These are phyloP conservation scores for Cryomyces antarcticus DNA, from an alignment of 495 filamentous ascomycete genomes.

Conservation along the genomic window DNA sequence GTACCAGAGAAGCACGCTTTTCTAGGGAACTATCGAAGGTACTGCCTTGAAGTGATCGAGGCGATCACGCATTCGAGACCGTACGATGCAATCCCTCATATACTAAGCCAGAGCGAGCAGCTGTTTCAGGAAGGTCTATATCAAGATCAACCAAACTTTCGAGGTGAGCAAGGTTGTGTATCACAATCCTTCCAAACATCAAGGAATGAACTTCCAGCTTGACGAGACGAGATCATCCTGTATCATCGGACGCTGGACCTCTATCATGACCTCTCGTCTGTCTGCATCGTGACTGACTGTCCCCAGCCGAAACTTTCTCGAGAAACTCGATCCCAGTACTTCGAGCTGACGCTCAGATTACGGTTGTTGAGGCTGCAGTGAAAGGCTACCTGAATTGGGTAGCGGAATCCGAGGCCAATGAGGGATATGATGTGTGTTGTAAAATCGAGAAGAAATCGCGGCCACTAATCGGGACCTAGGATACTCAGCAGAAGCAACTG, in stretches of 20 bases:
- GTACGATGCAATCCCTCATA: conserved; percentile 69
- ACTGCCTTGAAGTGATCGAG: conserved; percentile 70
- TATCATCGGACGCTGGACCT: conserved; percentile 5
- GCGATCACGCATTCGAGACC: conserved; percentile 57
- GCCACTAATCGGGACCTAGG: conserved; percentile 18
- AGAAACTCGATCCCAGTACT: conserved; percentile 61
- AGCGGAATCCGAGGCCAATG: conserved; percentile 28
- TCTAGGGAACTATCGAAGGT: conserved; percentile 88
- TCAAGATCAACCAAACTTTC: conserved; percentile 44
- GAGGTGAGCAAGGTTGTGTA: conserved; percentile 22
- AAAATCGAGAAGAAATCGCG: not conserved
- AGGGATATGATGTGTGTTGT: conserved; percentile 29
- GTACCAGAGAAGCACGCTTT: conserved; percentile 89
- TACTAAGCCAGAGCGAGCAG: conserved; percentile 52
- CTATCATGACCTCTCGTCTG: conserved; percentile 2
- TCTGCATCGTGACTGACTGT: conserved; percentile 13
- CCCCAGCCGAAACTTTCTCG: conserved; percentile 47
- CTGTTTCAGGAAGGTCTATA: conserved; percentile 53
- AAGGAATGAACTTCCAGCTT: too few relatives aligned
- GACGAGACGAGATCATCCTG: too few relatives aligned
- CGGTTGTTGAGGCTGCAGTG: conserved; percentile 74
- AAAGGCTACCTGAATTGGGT: conserved; percentile 81
- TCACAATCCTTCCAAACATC: too few relatives aligned
- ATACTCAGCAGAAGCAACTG: conserved; percentile 38
- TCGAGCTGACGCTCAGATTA: conserved; percentile 70